Base-by-base conservation (phyloP, 305 asterid genomes). In the Lippia alba region DNA sequence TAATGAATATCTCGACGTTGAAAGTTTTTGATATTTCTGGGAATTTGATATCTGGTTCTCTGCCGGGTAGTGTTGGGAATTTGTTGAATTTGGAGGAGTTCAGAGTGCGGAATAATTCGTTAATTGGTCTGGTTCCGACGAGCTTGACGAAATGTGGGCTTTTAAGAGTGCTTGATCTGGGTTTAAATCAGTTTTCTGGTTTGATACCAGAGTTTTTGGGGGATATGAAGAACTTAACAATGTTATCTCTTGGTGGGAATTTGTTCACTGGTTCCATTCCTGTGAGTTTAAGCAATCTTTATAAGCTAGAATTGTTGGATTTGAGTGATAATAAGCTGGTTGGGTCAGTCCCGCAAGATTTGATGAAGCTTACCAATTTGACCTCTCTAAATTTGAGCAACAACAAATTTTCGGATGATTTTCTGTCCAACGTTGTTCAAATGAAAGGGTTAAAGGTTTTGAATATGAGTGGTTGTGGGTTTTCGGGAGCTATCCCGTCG, bases 391-490 rank as follows among this genome's bases (percentile, higher is more conserved):
- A 82, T 78, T 77, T 86, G 77, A 86, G 92, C 61, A 67, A 76
- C 49, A 88, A 88, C 70, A 64, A 34, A 54, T 86, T 86, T 74
- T 82, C 87, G 1, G 83, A 86, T 36, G 76, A 70, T 44, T 66
- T 84, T 61, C 77, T 84, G 16, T 68, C 60, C 17, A 77, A 59
- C 59, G 61, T 86, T 61, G 90, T 86, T 59, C 64, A 64, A 24
- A 20, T 84, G 78, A 72, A 64, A 55, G 82, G 75, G 51, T 66
- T 88, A 64, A 74, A 74, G 85, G 77, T 72, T 64, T 73, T 88
- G 57, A 88, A 88, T 66, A 66, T 84, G 82, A 88, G 92, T 67
- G 83, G 77, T 12, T 81, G 90, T 75, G 82, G 90, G 64, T 82
- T 84, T 48, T 81, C 87, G 8, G 92, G 92, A 2, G 14, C 30